These are phyloP conservation scores for Xylaria flabelliformis DNA, from an alignment of 495 filamentous ascomycete genomes.

Conservation along the genomic window DNA sequence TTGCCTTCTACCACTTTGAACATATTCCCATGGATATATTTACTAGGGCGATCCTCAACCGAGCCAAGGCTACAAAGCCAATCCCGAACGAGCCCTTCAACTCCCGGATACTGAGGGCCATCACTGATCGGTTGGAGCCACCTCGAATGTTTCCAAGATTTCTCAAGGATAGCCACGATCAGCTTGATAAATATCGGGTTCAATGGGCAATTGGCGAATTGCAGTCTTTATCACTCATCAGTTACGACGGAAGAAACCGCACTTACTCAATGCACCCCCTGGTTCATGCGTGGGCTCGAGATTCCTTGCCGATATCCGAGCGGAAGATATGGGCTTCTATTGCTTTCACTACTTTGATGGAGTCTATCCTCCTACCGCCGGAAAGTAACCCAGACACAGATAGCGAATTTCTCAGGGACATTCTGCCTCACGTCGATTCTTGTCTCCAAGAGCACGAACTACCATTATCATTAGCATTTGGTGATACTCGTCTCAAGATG, in stretches of 20 bases:
- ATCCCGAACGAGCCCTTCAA: not conserved
- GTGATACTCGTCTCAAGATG: not conserved
- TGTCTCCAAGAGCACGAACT: conserved; percentile 2
- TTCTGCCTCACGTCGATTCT: not conserved
- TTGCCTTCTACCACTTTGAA: conserved; percentile 7
- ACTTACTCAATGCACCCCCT: conserved; percentile 10
- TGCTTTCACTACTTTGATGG: not conserved
- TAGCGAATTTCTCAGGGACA: not conserved
- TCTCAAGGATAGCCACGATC: not conserved
- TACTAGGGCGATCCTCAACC: not conserved
- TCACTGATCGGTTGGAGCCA: conserved; percentile 5
- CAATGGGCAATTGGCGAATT: not conserved
- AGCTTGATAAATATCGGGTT: conserved; percentile 6
- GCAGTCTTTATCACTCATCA: conserved; percentile 6
- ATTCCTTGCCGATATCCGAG: conserved; percentile 1
- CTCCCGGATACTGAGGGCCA: not conserved
- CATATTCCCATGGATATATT: conserved; percentile 8
- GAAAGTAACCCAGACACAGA: not conserved
- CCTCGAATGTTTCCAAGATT: not conserved
- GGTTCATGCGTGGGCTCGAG: conserved; percentile 7
- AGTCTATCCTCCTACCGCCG: not conserved
- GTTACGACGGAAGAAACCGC: conserved; percentile 2
- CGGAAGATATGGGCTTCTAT: conserved; percentile 10
- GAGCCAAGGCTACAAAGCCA: not conserved
- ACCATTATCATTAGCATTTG: not conserved